Evolutionary conservation across 352 stramenopile genomes (phyloP).

Genomic region (Bremia lactucae): DNA sequence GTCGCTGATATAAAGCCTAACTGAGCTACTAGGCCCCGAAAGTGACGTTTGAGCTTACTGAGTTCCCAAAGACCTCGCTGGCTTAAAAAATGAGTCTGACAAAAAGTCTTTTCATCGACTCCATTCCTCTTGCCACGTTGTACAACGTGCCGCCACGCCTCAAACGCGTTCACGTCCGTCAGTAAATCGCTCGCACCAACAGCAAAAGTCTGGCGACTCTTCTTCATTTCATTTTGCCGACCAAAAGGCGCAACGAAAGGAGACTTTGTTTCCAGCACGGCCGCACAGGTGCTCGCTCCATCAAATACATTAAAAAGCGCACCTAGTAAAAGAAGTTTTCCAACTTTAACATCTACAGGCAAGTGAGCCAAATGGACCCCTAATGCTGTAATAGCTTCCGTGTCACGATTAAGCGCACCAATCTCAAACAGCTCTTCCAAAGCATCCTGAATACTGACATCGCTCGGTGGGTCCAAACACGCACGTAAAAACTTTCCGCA

Average conservation of each 20-base stretch:
- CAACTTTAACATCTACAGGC: constrained; percentile 93
- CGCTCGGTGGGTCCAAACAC: constrained; percentile 88
- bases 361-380: constrained; percentile 88
- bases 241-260: constrained; percentile 73
- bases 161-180: constrained; percentile 70
- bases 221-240: constrained; percentile 55
- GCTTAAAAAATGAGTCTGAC: constrained; percentile 54
- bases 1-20: constrained; percentile 41
- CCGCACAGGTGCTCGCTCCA: constrained; percentile 50
- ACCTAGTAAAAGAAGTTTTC: constrained; percentile 94
- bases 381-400: constrained; percentile 87
- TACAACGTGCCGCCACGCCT: constrained; percentile 38
- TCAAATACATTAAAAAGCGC: constrained; percentile 88
- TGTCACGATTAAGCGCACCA: constrained; percentile 54
- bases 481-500: constrained; percentile 81
- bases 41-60: constrained; percentile 68
- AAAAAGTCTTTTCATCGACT: constrained; percentile 49
- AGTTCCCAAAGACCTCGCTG: constrained; percentile 46
- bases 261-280: constrained; percentile 72
- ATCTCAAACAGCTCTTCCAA: constrained; percentile 86
- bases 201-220: constrained; percentile 43
- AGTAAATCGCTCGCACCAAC: constrained; percentile 58
- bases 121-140: constrained; percentile 9
- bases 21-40: constrained; percentile 48
- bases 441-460: constrained; percentile 81